These are phyloP conservation scores for Syzygium aromaticum DNA, from an alignment of 345 rosid genomes.

Conservation along the genomic window DNA sequence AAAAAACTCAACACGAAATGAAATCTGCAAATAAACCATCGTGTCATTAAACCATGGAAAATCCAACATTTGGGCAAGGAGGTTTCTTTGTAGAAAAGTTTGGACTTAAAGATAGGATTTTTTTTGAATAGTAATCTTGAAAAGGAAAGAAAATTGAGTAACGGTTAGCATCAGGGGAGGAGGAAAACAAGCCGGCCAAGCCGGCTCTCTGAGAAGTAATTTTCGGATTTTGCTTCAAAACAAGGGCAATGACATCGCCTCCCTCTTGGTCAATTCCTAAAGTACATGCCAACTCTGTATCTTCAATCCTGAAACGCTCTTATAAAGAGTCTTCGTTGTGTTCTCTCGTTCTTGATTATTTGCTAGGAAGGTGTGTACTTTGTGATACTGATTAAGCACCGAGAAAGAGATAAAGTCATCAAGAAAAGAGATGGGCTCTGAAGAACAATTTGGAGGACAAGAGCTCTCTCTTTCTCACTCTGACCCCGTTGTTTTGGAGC, in stretches of 20 bases:
- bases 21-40: background rate
- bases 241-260: constrained; percentile 45
- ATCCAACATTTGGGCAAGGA: background rate
- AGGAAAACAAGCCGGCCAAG: constrained; percentile 32
- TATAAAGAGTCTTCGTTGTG: background rate
- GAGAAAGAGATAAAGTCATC: background rate
- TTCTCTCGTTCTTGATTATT: background rate
- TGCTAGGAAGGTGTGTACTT: background rate
- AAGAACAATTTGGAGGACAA: constrained; percentile 25
- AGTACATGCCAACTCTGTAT: constrained; percentile 32
- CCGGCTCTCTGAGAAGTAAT: constrained; percentile 20
- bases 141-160: constrained; percentile 1
- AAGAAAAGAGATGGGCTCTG: constrained; percentile 28
- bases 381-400: constrained; percentile 5
- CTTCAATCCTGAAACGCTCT: background rate
- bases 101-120: background rate
- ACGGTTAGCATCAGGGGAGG: constrained; percentile 18
- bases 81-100: background rate
- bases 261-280: constrained; percentile 51
- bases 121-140: background rate
- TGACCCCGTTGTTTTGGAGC: constrained; percentile 66
- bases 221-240: constrained; percentile 51
- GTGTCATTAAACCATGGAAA: background rate
- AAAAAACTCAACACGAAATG: background rate
- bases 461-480: constrained; percentile 23